Base-by-base conservation (phyloP, 208 protist genomes). In the Vickermania spadyakhi region DNA sequence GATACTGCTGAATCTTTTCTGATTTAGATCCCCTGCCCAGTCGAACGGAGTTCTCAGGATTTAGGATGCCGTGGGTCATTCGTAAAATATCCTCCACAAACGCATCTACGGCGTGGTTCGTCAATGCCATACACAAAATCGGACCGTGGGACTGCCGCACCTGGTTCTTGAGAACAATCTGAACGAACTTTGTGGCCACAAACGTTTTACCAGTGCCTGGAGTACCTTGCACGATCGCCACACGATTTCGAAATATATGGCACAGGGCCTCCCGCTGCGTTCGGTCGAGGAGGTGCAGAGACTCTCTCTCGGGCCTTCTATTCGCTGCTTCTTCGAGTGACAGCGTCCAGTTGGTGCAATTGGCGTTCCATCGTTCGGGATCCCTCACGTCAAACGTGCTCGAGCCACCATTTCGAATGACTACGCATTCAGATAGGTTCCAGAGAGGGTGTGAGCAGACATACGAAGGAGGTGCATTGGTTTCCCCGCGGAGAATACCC, bases 201-300 rank as follows among this genome's bases (percentile, higher is more conserved):
- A 81, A 81, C 7, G 67, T 81, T 49, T 81, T 81, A 27, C 73
- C 73, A 1, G 65, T 75, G 2, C 73, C 73, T 13, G 73, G 73
- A 23, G 73, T 72, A 3, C 74, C 74, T 52, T 77, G 71, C 25
- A 77, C 63, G 60, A 77, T 30, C 28, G 52, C 62, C 14, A 71
- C 50, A 22, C 62, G 56, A 41, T 50, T 36, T 13, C 26, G 28
- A 22, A 71, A 26, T 2, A 71, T 68, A 29, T 70, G 54, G 13
- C 63, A 30, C 3, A 68, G 60, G 3, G 52, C 66, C 21, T 41
- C 62, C n/a, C 52, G 63, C 52, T 70, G 66, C 4, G 63, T 71
- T 2, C 11, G n/a, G 27, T 70, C 63, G 2, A 67, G 60, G 4
- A 64, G 11, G 36, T 45, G 36, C n/a, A n/a, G n/a, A n/a, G n/a